Evolutionary conservation across 2,329 filamentous ascomycete species (phyloP).

Genomic region (Monosporascus sp.): DNA sequence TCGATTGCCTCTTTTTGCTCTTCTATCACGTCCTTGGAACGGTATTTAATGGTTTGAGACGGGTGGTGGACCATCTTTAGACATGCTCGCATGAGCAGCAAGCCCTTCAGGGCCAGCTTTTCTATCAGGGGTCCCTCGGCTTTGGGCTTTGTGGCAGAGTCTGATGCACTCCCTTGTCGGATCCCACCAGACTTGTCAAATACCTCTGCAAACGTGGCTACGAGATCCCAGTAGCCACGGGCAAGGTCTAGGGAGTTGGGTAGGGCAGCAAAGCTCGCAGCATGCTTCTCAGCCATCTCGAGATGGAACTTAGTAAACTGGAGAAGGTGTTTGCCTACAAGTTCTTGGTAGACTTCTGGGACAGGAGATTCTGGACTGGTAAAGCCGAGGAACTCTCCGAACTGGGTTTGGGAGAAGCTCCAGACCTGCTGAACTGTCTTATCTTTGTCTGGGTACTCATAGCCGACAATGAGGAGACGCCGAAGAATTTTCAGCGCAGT

Average conservation of each 20-base stretch:
- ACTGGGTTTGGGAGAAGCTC: constrained; percentile 69
- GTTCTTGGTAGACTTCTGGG: constrained; percentile 47
- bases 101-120: constrained; percentile 73
- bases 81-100: constrained; percentile 77
- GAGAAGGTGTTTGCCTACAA: constrained; percentile 79
- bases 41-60: constrained; percentile 77
- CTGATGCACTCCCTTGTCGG: constrained; percentile 35
- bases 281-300: constrained; percentile 73
- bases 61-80: constrained; percentile 81
- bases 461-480: constrained; percentile 73
- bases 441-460: constrained; percentile 77
- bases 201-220: constrained; percentile 68
- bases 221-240: constrained; percentile 78
- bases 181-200: constrained; percentile 60
- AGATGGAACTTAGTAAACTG: constrained; percentile 91
- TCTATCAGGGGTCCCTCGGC: constrained; percentile 63
- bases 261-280: constrained; percentile 76
- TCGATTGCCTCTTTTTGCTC: constrained; percentile 67
- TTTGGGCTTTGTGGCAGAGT: constrained; percentile 39
- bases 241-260: constrained; percentile 74
- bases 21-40: constrained; percentile 65
- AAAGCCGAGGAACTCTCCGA: constrained; percentile 67
- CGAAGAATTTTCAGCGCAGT: constrained; percentile 74
- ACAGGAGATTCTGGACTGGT: constrained; percentile 51
- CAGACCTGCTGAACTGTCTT: constrained; percentile 74